Conservation (phyloP, 2,329 filamentous ascomycete species). For the Alternaria triticina region DNA sequence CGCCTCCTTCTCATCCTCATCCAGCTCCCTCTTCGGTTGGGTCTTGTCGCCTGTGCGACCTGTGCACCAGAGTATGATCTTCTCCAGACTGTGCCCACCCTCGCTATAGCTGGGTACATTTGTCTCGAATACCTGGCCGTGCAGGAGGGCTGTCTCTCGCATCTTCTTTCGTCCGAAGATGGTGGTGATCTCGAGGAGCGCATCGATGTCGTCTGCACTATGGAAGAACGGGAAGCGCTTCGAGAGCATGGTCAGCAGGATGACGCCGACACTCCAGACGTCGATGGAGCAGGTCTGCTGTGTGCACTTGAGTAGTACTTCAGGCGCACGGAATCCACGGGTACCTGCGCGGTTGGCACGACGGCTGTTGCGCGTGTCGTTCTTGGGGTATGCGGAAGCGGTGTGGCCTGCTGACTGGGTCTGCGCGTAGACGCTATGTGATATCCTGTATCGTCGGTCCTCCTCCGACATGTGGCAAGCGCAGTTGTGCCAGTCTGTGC, state of each 20-base stretch:
- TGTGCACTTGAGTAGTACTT: slow-evolving; percentile 96
- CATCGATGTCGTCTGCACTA: slow-evolving; percentile 96
- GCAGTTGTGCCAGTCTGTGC: slow-evolving; percentile 78
- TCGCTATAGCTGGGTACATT: slow-evolving; percentile 89
- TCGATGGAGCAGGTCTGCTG: slow-evolving; percentile 92
- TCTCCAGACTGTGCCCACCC: slow-evolving; percentile 85
- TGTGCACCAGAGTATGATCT: slow-evolving; percentile 95
- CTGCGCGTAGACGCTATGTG: slow-evolving; percentile 65
- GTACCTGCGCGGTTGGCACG: slow-evolving; percentile 95
- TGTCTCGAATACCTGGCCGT: slow-evolving; percentile 91
- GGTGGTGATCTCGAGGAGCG: slow-evolving; percentile 94
- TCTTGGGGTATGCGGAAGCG: slow-evolving; percentile 78
- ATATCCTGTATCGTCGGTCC: slow-evolving; percentile 65
- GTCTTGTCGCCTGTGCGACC: slow-evolving; percentile 69
- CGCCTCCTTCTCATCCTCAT: slow-evolving; percentile 72
- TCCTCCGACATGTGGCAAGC: slow-evolving; percentile 73
- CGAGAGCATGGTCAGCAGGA: slow-evolving; percentile 90
- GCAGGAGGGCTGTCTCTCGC: slow-evolving; percentile 79
- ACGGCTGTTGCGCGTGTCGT: slow-evolving; percentile 83
- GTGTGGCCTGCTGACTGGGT: slow-evolving; percentile 51
- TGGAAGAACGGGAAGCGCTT: slow-evolving; percentile 98
- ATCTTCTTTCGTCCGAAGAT: slow-evolving; percentile 89
- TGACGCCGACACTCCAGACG: slow-evolving; percentile 97
- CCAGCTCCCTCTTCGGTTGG: slow-evolving; percentile 58
- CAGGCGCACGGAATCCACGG: slow-evolving; percentile 91